Base-by-base conservation (phyloP, 2,329 filamentous ascomycete species). In the Botrytis hyacinthi region DNA sequence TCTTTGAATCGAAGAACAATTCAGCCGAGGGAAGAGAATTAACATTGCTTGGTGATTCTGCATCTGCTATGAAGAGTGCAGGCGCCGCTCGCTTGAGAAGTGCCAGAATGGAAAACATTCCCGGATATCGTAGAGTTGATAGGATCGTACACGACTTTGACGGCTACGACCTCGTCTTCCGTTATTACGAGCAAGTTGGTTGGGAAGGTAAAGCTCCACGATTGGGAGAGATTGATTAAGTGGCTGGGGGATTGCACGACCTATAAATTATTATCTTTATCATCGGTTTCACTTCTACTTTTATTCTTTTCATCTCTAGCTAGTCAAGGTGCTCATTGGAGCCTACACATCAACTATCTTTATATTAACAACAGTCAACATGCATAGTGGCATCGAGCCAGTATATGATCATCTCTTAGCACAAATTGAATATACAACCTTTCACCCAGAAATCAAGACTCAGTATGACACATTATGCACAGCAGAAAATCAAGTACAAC, bases 101-200 rank as follows among this genome's bases (percentile, higher is more conserved):
- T 83, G 84, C 83, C 72, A 87, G 86, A 76, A 81, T 81, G 83
- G 95, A 98, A 79, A 86, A 87, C 69, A 92, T 99, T 78, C 86
- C 89, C 75, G 96, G 96, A 2, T 99, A 99, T 82, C 89, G 92
- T 75, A 90, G 96, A 32, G 89, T 98, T 71, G 96, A 99, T 82
- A 92, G 95, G 72, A 98, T 99, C 77, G 94, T 99, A 69, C 96
- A 99, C 82, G 95, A 98, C 80, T 91, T 99, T 79, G 95, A 99
- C 81, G 96, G 97, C 71, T 99, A 99, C 81, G 95, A 98, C 82
- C 87, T 99, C 54, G 92, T 99, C 63, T 99, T 99, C 85, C 90
- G 95, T 74, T 98, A 97, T 86, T 99, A 97, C 81, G 95, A 98
- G 85, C 90, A 93, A 74, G 90, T 97, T 77, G 95, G 92, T 79